These are phyloP conservation scores for Protoeuglena noctilucae DNA, from an alignment of 139 green algal genomes.

Conservation along the genomic window DNA sequence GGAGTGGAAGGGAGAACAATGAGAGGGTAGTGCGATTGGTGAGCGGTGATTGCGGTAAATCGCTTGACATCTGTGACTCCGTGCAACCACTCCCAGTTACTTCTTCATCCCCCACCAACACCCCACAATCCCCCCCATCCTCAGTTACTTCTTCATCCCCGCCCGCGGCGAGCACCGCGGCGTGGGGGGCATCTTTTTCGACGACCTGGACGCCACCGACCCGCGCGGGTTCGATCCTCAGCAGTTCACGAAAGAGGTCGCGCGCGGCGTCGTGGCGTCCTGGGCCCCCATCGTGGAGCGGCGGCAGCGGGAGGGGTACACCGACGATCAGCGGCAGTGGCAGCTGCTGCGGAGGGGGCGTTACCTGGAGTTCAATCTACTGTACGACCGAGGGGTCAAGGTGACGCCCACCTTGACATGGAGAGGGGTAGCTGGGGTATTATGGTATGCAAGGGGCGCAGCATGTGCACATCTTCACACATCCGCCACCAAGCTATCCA, in stretches of 20 bases:
- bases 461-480: no score
- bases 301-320: slow-evolving; percentile 23
- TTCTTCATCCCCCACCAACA: no score
- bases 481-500: no score
- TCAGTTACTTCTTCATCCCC: slow-evolving; percentile 94
- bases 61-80: no score
- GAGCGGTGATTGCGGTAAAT: no score
- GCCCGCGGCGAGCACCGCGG: slow-evolving; percentile 80
- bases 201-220: slow-evolving; percentile 52
- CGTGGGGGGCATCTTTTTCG: slow-evolving; percentile 92
- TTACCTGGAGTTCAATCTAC: slow-evolving; percentile 97
- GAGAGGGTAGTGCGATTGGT: no score
- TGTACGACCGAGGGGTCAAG: slow-evolving; percentile 88
- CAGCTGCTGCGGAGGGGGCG: slow-evolving; percentile 65
- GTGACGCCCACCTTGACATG: slow-evolving; percentile 38
- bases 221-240: slow-evolving; percentile 25
- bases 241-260: slow-evolving; percentile 28
- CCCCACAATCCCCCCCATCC: no score
- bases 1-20: no score
- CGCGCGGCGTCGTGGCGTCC: slow-evolving; percentile 10
- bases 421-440: no score
- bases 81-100: no score
- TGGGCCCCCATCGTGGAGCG: slow-evolving; percentile 39
- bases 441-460: no score
- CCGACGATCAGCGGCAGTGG: slow-evolving; percentile 65